Conservation (phyloP, 768 basidiomycete species). For the Pleurotus citrinopileatus region DNA sequence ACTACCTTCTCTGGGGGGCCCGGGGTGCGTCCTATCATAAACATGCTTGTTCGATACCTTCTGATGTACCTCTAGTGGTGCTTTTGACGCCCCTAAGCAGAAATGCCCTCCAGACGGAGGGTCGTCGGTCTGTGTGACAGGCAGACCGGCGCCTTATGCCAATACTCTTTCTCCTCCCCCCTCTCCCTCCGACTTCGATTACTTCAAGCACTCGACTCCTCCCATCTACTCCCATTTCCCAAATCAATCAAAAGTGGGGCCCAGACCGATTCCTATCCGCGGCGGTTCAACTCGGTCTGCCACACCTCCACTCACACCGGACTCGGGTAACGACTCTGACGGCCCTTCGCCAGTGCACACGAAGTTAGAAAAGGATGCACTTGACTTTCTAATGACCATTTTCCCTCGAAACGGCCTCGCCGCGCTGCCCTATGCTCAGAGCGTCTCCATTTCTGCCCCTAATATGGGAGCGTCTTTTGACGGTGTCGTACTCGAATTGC, state of each 20-base stretch:
- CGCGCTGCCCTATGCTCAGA: constrained; percentile 70
- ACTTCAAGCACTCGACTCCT: constrained; percentile 7
- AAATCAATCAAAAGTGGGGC: constrained; percentile 16
- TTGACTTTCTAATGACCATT: constrained; percentile 75
- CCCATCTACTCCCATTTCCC: constrained; percentile 13
- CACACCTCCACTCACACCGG: constrained; percentile 82
- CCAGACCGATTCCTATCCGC: constrained; percentile 42
- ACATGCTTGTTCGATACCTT: background rate
- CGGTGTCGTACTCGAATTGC: constrained; percentile 74
- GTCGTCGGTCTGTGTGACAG: constrained; percentile 97
- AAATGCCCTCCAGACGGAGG: constrained; percentile 97
- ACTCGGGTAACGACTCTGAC: constrained; percentile 50
- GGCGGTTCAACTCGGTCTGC: constrained; percentile 40
- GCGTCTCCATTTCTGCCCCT: constrained; percentile 70
- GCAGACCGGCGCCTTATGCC: constrained; percentile 70
- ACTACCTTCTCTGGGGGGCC: constrained; percentile 94
- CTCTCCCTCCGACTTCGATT: constrained; percentile 26
- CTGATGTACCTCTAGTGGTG: constrained; percentile 62
- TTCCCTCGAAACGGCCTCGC: constrained; percentile 72
- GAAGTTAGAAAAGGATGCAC: constrained; percentile 57
- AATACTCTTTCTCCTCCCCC: constrained; percentile 43
- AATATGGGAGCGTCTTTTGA: constrained; percentile 70
- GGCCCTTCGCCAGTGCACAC: constrained; percentile 34
- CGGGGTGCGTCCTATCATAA: constrained; percentile 51
- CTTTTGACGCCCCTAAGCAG: constrained; percentile 86